phyloP scores from a whole-genome alignment of 345 rosid species.

The Leavenworthia alabamica region DNA sequence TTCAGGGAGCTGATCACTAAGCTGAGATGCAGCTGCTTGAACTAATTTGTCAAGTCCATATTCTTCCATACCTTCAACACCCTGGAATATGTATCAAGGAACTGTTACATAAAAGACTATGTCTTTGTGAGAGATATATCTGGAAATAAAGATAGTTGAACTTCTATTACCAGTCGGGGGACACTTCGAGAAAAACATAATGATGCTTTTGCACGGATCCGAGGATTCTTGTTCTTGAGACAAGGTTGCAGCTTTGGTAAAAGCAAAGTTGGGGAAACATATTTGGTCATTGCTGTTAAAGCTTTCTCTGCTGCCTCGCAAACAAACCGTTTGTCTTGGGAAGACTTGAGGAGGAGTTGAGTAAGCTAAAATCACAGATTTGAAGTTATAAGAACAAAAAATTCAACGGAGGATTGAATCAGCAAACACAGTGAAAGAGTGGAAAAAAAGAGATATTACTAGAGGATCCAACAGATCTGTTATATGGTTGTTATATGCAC shows the following conservation, averaged over 20 bases:
- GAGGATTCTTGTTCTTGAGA: constrained; percentile 77
- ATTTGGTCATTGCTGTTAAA: constrained; percentile 55
- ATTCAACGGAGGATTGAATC: too few relatives aligned
- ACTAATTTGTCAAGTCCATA: constrained; percentile 70
- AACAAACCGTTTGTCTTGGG: constrained; percentile 85
- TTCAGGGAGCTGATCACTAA: constrained; percentile 76
- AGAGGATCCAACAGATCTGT: too few relatives aligned
- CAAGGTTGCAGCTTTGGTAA: constrained; percentile 67
- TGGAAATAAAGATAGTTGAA: constrained; percentile 5
- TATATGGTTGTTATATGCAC: too few relatives aligned
- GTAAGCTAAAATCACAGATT: constrained; percentile 45
- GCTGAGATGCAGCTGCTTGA: constrained; percentile 71
- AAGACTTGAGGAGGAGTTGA: constrained; percentile 86
- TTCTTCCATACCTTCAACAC: constrained; percentile 65
- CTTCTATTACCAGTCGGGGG: constrained; percentile 55
- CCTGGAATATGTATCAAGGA: constrained; percentile 36
- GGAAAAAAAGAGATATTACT: too few relatives aligned
- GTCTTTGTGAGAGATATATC: constrained; percentile 2
- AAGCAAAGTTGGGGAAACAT: constrained; percentile 63
- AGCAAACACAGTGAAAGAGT: too few relatives aligned
- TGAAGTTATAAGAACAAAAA: neutral
- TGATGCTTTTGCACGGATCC: constrained; percentile 89
- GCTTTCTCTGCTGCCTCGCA: constrained; percentile 87
- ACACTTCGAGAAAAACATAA: constrained; percentile 79
- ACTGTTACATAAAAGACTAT: neutral